These are phyloP conservation scores for Sarcodon aspratus DNA, from an alignment of 768 basidiomycete species.

Conservation along the genomic window DNA sequence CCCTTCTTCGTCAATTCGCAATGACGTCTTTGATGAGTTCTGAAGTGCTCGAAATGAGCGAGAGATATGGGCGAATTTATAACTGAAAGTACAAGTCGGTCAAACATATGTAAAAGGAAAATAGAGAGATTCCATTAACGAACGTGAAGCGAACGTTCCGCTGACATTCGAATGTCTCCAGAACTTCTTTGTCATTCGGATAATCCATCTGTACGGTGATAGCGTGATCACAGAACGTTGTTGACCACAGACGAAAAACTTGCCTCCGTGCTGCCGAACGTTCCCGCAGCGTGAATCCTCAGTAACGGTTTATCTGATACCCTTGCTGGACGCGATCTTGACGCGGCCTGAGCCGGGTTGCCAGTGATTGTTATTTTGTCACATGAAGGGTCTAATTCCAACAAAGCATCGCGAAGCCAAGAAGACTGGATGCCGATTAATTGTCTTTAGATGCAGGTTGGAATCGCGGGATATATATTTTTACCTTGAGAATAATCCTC, in stretches of 20 bases:
- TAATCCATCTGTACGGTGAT: conserved; percentile 72
- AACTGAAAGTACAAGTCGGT: conserved; percentile 34
- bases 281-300: conserved; percentile 69
- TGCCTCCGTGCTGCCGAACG: conserved; percentile 82
- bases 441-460: background rate
- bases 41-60: conserved; percentile 67
- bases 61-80: conserved; percentile 70
- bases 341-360: conserved; percentile 36
- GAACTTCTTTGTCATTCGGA: conserved; percentile 82
- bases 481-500: conserved; percentile 78
- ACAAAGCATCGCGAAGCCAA: conserved; percentile 88
- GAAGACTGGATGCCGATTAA: conserved; percentile 41
- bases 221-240: background rate
- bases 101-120: background rate
- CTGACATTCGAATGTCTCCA: conserved; percentile 82
- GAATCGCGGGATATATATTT: conserved; percentile 2
- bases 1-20: conserved; percentile 77
- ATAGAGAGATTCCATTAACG: conserved; percentile 3
- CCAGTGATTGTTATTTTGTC: conserved; percentile 78
- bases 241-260: background rate
- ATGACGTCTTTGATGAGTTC: conserved; percentile 76
- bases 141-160: conserved; percentile 63
- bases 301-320: conserved; percentile 47
- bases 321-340: conserved; percentile 11
- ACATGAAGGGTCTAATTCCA: conserved; percentile 83